Conservation (phyloP, 257 asterid species). For the Fraxinus quadrangulata region DNA sequence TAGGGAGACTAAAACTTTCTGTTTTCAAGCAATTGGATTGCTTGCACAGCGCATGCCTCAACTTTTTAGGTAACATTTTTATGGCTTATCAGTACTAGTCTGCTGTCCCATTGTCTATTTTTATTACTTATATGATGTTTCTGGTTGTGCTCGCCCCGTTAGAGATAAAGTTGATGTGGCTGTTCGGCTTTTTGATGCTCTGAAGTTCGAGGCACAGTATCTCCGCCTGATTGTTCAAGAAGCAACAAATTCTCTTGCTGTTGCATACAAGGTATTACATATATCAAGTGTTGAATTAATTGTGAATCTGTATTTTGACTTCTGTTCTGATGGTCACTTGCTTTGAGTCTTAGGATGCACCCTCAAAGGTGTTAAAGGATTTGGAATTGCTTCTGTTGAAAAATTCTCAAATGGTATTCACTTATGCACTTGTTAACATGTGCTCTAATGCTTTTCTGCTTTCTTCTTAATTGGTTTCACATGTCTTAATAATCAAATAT, state of each 20-base stretch:
- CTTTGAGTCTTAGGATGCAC: constrained; percentile 68
- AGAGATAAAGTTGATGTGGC: constrained; percentile 91
- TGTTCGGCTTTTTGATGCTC: constrained; percentile 82
- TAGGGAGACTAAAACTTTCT: constrained; percentile 78
- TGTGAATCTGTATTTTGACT: constrained; percentile 29
- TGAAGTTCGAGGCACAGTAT: constrained; percentile 71
- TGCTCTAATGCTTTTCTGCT: constrained; percentile 17
- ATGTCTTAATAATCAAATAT: constrained; percentile 11
- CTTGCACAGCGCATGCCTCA: constrained; percentile 96
- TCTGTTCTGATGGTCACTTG: constrained; percentile 32
- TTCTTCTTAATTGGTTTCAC: constrained; percentile 12
- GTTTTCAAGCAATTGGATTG: constrained; percentile 93
- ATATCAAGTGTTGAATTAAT: constrained; percentile 22
- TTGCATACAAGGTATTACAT: constrained; percentile 75
- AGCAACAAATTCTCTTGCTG: constrained; percentile 85
- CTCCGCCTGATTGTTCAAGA: constrained; percentile 91
- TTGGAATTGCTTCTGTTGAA: constrained; percentile 77
- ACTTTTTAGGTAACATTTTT: constrained; percentile 69
- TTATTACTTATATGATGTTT: constrained; percentile 22
- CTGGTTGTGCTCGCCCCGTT: constrained; percentile 20
- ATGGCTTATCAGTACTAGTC: constrained; percentile 6
- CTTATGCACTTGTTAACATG: constrained; percentile 28
- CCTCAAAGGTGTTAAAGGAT: constrained; percentile 65
- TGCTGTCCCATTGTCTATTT: constrained; percentile 21
- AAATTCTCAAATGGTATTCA: constrained; percentile 74